Evolutionary conservation across 305 asterid species (phyloP), one percentile per base, ranked within the genome.

Genomic region (Solanum chacoense): DNA sequence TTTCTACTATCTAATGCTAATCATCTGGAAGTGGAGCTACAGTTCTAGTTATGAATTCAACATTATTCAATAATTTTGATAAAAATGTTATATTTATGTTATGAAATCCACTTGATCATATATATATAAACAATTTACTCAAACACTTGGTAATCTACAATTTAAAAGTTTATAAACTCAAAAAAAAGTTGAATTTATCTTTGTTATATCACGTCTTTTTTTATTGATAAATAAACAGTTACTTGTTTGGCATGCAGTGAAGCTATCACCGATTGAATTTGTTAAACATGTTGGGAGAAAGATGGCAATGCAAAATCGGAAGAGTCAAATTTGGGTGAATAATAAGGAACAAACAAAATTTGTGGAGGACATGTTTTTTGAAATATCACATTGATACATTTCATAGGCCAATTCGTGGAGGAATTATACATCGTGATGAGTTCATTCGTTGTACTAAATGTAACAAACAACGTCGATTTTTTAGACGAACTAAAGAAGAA

Each of bases 391-490:
- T 18, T 18, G 67, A 55, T 55, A 18, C 67, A 55, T 55, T 55
- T 55, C 67, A 55, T 55, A 55, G 24, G 67, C 67, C 67, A 55
- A 79, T 88, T 9, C 87, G 55, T 81, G 90, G 87, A 38, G 88
- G 88, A 85, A 63, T 79, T 42, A 88, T 88, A 88, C 94, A 93
- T 86, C 94, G 93, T 14, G 93, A 92, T 88, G 94, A 93, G 88
- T 95, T 94, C 40, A 40, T 93, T 22, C 38, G 90, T 59, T 96
- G 98, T 88, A 89, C 92, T 12, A 89, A 34, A 20, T 95, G 96
- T 81, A 88, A 84, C 65, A 96, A 96, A 85, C 90, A 91, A 26
- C 96, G 97, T 50, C 83, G 95, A 80, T 94, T 94, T 89, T 90
- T 89, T 3, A 91, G 92, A 22, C 94, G 98, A 59, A 88, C 73